phyloP scores from a whole-genome alignment of 2,329 filamentous ascomycete genomes.

The Cladophialophora bantiana region DNA sequence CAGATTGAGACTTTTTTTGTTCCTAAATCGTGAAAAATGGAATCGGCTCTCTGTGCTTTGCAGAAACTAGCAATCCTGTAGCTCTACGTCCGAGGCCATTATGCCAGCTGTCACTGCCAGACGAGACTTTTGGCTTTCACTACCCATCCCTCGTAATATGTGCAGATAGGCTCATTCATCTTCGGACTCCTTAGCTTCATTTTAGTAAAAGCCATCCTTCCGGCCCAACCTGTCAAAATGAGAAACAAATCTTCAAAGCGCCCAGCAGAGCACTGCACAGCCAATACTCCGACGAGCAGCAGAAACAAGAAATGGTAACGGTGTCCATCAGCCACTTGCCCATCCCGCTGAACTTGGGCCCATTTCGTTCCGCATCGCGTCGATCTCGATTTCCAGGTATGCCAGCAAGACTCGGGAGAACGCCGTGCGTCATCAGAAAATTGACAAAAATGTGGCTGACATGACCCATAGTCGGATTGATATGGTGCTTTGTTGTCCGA shows the following conservation, averaged over 20 bases:
- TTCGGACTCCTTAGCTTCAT: neutral
- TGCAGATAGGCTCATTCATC: neutral
- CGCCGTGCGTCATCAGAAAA: neutral
- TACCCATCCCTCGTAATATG: neutral
- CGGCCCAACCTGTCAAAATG: neutral
- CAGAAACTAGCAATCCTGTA: neutral
- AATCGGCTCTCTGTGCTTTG: neutral
- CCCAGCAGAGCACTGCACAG: neutral
- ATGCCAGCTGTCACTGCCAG: neutral
- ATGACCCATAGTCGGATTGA: neutral
- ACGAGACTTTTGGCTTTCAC: neutral
- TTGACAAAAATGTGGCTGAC: neutral
- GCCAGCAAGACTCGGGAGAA: neutral
- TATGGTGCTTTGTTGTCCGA: neutral
- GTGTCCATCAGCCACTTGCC: neutral
- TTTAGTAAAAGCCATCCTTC: neutral
- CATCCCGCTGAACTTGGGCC: neutral
- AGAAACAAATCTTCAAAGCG: neutral
- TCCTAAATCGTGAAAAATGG: neutral
- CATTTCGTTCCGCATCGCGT: neutral
- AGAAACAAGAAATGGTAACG: neutral
- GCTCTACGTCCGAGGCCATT: neutral
- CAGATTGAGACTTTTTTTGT: neutral
- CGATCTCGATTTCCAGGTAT: neutral
- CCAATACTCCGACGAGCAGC: neutral